Conservation (phyloP, 2,329 filamentous ascomycete species). For the Pleurostoma richardsiae region DNA sequence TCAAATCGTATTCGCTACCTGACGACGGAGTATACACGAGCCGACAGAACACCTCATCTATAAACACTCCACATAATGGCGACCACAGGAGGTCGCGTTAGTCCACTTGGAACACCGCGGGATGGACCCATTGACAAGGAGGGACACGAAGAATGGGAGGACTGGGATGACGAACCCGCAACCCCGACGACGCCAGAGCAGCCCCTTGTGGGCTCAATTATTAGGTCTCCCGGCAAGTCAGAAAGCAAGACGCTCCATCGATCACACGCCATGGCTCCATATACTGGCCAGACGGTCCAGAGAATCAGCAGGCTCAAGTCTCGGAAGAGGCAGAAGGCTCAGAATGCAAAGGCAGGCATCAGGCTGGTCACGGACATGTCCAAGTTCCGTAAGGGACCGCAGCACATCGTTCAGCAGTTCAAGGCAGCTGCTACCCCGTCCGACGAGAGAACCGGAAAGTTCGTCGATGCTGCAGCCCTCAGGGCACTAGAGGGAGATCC, state of each 20-base stretch:
- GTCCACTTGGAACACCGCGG: too few species aligned
- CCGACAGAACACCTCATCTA: too few species aligned
- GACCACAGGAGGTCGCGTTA: too few species aligned
- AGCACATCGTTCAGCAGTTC: conserved; percentile 26
- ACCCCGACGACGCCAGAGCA: conserved; percentile 30
- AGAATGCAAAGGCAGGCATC: conserved; percentile 59
- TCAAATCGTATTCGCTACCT: too few species aligned
- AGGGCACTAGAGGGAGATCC: conserved; percentile 54
- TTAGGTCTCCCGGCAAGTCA: conserved; percentile 3
- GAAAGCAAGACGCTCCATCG: conserved; percentile 3
- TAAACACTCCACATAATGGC: too few species aligned
- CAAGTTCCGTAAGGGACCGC: conserved; percentile 36
- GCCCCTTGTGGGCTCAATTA: conserved; percentile 8
- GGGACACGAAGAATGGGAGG: conserved; percentile 43
- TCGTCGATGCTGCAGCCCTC: conserved; percentile 55
- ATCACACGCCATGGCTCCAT: conserved; percentile 17
- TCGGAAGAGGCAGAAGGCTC: conserved; percentile 53
- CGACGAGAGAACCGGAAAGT: conserved; percentile 32
- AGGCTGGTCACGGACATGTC: conserved; percentile 67
- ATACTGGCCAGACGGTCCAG: conserved; percentile 27
- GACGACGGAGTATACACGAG: too few species aligned
- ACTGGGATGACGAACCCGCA: conserved; percentile 46
- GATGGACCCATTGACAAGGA: neutral
- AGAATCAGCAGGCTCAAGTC: conserved; percentile 48
- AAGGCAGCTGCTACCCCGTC: conserved; percentile 10